Conservation (phyloP, 352 stramenopile genomes). For the Pythium apleroticum region DNA sequence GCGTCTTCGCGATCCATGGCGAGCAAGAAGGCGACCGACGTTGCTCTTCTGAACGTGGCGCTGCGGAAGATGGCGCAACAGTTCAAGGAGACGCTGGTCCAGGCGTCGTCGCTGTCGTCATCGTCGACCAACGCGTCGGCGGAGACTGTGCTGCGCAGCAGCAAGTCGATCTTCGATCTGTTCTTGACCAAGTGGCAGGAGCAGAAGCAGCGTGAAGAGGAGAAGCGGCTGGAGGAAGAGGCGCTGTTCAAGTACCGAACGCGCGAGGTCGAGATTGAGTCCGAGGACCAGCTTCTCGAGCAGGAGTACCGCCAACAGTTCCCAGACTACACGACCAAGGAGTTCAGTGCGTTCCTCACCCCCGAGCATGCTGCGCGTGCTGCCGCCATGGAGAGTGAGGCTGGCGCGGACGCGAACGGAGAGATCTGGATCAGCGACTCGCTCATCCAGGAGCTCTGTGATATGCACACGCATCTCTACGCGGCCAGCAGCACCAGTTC, state of each 20-base stretch:
- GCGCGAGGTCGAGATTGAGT: constrained; percentile 76
- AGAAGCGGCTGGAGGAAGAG: constrained; percentile 71
- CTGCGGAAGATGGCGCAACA: constrained; percentile 69
- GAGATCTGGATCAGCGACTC: constrained; percentile 68
- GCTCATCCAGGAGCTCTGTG: constrained; percentile 69
- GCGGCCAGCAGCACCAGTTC: constrained; percentile 32
- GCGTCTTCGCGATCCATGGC: constrained; percentile 23
- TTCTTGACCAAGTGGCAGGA: constrained; percentile 87
- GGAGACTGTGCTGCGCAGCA: constrained; percentile 40
- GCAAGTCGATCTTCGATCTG: constrained; percentile 75
- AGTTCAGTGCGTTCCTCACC: constrained; percentile 71
- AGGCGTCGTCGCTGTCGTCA: constrained; percentile 26
- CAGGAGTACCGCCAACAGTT: constrained; percentile 92
- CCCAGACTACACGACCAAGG: constrained; percentile 84
- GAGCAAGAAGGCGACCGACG: constrained; percentile 55
- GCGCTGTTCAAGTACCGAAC: constrained; percentile 87
- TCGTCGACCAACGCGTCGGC: constrained; percentile 10
- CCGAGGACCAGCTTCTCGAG: constrained; percentile 84
- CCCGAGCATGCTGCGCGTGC: constrained; percentile 32
- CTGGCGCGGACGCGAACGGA: constrained; percentile 25
- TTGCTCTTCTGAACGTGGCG: constrained; percentile 68
- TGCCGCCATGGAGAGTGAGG: neutral
- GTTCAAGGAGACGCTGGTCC: constrained; percentile 43
- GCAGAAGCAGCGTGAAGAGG: constrained; percentile 73
- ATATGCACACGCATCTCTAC: constrained; percentile 72